Conservation (phyloP, 495 filamentous ascomycete genomes). For the Neurospora sp. region DNA sequence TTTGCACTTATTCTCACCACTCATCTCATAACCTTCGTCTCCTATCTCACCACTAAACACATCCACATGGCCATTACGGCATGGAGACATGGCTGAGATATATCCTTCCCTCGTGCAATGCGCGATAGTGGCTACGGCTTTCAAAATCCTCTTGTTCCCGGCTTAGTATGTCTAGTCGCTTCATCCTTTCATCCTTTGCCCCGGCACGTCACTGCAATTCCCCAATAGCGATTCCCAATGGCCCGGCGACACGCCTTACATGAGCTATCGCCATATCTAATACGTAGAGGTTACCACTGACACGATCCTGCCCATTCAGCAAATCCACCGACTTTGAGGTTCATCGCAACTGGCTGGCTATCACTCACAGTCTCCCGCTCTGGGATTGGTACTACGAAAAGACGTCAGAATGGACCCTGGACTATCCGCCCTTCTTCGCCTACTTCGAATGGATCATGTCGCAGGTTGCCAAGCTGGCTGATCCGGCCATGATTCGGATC, state of each 20-base stretch:
- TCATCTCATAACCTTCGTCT: neutral
- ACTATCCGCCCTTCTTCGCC: constrained; percentile 97
- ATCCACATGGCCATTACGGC: constrained; percentile 5
- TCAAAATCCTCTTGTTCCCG: constrained; percentile 90
- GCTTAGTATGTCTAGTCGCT: constrained; percentile 64
- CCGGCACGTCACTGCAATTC: neutral
- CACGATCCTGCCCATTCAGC: constrained; percentile 34
- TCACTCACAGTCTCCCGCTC: constrained; percentile 78
- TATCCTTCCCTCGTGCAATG: constrained; percentile 82
- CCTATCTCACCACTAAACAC: neutral
- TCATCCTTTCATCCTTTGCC: neutral
- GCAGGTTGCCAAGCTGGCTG: constrained; percentile 62
- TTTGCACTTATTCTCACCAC: neutral
- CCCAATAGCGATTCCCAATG: neutral
- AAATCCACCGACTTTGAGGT: constrained; percentile 99
- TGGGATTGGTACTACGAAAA: constrained; percentile 94
- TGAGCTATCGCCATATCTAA: neutral
- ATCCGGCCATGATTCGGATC: constrained; percentile 76
- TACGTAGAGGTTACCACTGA: constrained; percentile 2
- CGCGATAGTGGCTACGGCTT: constrained; percentile 74
- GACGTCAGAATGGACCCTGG: constrained; percentile 97
- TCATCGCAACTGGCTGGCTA: constrained; percentile 94
- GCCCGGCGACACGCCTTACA: neutral
- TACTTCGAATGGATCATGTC: constrained; percentile 93
- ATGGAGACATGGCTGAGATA: constrained; percentile 51